These are phyloP conservation scores for Geotrichum aggregatum DNA, from an alignment of 1,139 yeast genomes.

Conservation along the genomic window DNA sequence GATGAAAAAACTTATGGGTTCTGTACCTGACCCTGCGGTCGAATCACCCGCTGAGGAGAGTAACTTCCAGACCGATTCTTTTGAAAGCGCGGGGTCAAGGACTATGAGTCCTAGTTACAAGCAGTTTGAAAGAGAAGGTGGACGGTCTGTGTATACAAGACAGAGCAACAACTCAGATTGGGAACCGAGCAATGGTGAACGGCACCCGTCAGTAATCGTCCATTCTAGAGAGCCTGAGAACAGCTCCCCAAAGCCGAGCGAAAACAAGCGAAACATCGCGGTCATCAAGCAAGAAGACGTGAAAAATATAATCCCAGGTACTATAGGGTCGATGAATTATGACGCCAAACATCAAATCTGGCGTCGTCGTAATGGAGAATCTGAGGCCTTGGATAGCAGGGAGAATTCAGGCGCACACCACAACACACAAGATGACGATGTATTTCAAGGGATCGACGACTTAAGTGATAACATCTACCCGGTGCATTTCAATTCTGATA, in stretches of 20 bases:
- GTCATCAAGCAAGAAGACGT: conserved; percentile 19
- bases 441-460: conserved; percentile 20
- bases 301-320: conserved; percentile 16
- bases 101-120: neutral
- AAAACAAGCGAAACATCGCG: conserved; percentile 8
- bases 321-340: conserved; percentile 18
- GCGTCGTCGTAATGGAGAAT: conserved; percentile 8
- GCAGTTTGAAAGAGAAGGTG: conserved; percentile 6
- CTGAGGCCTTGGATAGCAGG: neutral
- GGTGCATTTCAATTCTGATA: neutral
- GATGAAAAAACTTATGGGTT: conserved; percentile 16
- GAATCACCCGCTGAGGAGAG: conserved; percentile 1
- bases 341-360: conserved; percentile 16
- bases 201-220: conserved; percentile 11
- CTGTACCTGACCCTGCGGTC: neutral
- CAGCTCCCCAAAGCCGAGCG: neutral
- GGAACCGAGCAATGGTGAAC: neutral
- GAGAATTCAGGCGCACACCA: neutral
- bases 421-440: conserved; percentile 16
- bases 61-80: conserved; percentile 8
- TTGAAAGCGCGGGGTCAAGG: conserved; percentile 6
- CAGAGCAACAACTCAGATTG: neutral
- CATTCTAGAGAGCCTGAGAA: neutral
- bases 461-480: conserved; percentile 10
- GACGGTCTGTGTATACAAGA: neutral